These are phyloP conservation scores for Cryptosporidium tyzzeri DNA, from an alignment of 169 alveolate genomes.

Conservation along the genomic window DNA sequence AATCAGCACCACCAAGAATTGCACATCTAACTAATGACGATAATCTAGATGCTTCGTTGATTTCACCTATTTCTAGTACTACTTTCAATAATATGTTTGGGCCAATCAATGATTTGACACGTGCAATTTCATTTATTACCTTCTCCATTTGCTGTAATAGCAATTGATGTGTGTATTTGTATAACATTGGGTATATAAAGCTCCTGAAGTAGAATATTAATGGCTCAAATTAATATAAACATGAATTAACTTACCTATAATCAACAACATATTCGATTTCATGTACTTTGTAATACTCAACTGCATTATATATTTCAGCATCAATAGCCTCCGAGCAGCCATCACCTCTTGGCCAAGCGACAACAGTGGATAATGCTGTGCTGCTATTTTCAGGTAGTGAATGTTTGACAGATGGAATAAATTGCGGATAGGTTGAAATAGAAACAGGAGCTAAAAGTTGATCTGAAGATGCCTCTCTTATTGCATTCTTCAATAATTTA, in stretches of 20 bases:
- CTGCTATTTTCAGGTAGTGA: conserved; percentile 30
- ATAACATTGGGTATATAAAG: conserved; percentile 68
- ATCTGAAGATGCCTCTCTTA: conserved; percentile 53
- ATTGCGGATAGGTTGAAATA: conserved; percentile 72
- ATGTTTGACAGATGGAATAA: conserved; percentile 56
- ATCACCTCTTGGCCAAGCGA: conserved; percentile 76
- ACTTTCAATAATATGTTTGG: conserved; percentile 51
- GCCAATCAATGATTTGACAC: conserved; percentile 54
- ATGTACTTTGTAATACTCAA: conserved; percentile 71
- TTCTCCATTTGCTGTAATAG: conserved; percentile 69
- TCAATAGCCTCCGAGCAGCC: conserved; percentile 73
- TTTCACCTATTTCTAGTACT: conserved; percentile 72
- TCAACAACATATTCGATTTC: conserved; percentile 74
- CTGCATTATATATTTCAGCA: conserved; percentile 69
- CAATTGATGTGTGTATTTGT: conserved; percentile 56
- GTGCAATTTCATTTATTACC: conserved; percentile 52
- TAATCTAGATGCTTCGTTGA: conserved; percentile 56
- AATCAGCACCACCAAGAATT: conserved; percentile 73
- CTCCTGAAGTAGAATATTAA: conserved; percentile 19
- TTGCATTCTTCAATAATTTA: conserved; percentile 39
- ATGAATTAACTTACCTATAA: conserved; percentile 53
- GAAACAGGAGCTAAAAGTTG: conserved; percentile 62
- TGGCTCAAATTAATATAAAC: neutral
- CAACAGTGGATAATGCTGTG: conserved; percentile 61
- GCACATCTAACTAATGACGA: conserved; percentile 72